These are phyloP conservation scores for Colletotrichum agaves DNA, from an alignment of 2,329 filamentous ascomycete species.

Conservation along the genomic window DNA sequence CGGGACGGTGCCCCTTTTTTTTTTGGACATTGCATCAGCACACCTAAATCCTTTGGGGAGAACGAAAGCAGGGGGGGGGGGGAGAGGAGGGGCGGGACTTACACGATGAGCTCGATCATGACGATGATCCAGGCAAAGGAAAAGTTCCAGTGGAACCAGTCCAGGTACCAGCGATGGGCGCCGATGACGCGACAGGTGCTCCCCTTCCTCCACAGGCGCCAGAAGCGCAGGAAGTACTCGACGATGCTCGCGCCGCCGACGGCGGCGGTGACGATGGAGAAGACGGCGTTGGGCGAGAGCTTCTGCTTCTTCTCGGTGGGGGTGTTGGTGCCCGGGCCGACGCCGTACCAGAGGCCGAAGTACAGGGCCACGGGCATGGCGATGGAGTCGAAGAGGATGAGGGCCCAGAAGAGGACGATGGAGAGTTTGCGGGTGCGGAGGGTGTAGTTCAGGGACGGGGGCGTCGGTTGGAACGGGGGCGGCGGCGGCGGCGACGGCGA, in stretches of 20 bases:
- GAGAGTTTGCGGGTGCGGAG: slow-evolving; percentile 56
- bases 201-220: slow-evolving; percentile 62
- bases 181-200: slow-evolving; percentile 60
- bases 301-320: slow-evolving; percentile 48
- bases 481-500: background rate
- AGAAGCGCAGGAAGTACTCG: slow-evolving; percentile 63
- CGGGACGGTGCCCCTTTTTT: slow-evolving; percentile 37
- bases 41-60: too few species aligned
- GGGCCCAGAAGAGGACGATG: slow-evolving; percentile 67
- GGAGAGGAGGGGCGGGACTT: slow-evolving; percentile 15
- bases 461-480: slow-evolving; percentile 19
- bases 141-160: slow-evolving; percentile 69
- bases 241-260: slow-evolving; percentile 64
- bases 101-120: slow-evolving; percentile 65
- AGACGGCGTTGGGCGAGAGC: slow-evolving; percentile 49
- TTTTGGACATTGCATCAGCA: too few species aligned
- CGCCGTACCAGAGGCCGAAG: slow-evolving; percentile 68
- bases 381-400: slow-evolving; percentile 68
- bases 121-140: slow-evolving; percentile 64
- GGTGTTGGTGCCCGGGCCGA: slow-evolving; percentile 42
- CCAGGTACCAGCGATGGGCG: slow-evolving; percentile 51
- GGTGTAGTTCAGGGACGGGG: slow-evolving; percentile 38
- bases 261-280: slow-evolving; percentile 64
- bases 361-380: slow-evolving; percentile 69
- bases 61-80: too few species aligned